phyloP scores from a whole-genome alignment of 2,329 filamentous ascomycete species.

The Epichloe gansuensis region DNA sequence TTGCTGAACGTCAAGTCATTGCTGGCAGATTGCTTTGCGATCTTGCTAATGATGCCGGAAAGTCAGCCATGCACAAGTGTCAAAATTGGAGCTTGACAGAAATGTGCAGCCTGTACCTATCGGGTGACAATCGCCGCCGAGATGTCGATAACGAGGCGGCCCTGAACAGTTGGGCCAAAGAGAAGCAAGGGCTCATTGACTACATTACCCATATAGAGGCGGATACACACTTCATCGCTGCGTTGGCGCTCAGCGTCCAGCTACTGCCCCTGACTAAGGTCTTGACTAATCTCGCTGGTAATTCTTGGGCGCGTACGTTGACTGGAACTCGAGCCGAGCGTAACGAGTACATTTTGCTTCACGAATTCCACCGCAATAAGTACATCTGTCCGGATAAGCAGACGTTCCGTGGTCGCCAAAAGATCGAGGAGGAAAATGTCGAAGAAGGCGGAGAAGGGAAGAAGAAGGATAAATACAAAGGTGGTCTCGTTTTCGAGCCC shows the following conservation, averaged over 20 bases:
- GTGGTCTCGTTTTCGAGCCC: constrained; percentile 94
- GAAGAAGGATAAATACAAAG: constrained; percentile 99
- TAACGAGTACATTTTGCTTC: constrained; percentile 97
- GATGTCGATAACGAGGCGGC: constrained; percentile 85
- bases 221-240: constrained; percentile 92
- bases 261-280: constrained; percentile 91
- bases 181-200: constrained; percentile 78
- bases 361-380: constrained; percentile 93
- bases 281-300: constrained; percentile 89
- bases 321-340: constrained; percentile 93
- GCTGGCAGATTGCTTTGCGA: constrained; percentile 86
- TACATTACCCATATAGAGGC: constrained; percentile 90
- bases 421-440: constrained; percentile 55
- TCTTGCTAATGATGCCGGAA: constrained; percentile 89
- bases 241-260: constrained; percentile 77
- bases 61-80: constrained; percentile 93
- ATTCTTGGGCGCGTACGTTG: constrained; percentile 93
- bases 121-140: constrained; percentile 56
- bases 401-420: constrained; percentile 62
- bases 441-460: constrained; percentile 64
- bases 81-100: constrained; percentile 97
- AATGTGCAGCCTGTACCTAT: constrained; percentile 88
- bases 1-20: constrained; percentile 81
- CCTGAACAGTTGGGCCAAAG: constrained; percentile 67
- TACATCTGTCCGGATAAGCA: constrained; percentile 97